Evolutionary conservation across 108 stramenopile species (phyloP).

Genomic region (Discostella stelligeroides): DNA sequence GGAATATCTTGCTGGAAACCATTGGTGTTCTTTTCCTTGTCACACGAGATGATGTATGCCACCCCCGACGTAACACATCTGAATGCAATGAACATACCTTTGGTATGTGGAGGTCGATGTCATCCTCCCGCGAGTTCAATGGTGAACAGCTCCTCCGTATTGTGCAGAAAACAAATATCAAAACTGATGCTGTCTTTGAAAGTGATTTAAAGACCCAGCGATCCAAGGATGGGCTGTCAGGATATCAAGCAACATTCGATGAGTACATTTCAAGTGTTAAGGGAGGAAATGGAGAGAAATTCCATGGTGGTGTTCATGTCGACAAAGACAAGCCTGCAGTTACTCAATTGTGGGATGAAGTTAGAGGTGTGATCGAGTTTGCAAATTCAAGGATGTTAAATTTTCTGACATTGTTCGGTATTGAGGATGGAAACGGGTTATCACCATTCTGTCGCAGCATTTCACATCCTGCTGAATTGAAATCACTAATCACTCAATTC

Average conservation of each 20-base stretch:
- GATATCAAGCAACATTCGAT: slow-evolving; percentile 16
- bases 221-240: neutral
- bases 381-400: slow-evolving; percentile 1
- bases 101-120: slow-evolving; percentile 13
- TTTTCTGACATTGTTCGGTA: slow-evolving; percentile 23
- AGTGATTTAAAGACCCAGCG: neutral
- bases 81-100: slow-evolving; percentile 34
- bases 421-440: slow-evolving; percentile 16
- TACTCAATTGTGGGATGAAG: slow-evolving; percentile 25
- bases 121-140: slow-evolving; percentile 16
- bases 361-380: slow-evolving; percentile 11
- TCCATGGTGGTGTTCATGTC: neutral
- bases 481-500: neutral
- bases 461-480: neutral
- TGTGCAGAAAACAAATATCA: slow-evolving; percentile 17
- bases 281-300: neutral
- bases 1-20: slow-evolving; percentile 20
- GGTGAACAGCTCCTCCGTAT: slow-evolving; percentile 19
- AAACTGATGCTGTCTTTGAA: slow-evolving; percentile 12
- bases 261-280: slow-evolving; percentile 14
- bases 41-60: slow-evolving; percentile 13
- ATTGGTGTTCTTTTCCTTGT: slow-evolving; percentile 17
- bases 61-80: slow-evolving; percentile 12
- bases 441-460: slow-evolving; percentile 15
- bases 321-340: slow-evolving; percentile 1